Conservation (phyloP, 345 rosid genomes). For the Heritiera littoralis region DNA sequence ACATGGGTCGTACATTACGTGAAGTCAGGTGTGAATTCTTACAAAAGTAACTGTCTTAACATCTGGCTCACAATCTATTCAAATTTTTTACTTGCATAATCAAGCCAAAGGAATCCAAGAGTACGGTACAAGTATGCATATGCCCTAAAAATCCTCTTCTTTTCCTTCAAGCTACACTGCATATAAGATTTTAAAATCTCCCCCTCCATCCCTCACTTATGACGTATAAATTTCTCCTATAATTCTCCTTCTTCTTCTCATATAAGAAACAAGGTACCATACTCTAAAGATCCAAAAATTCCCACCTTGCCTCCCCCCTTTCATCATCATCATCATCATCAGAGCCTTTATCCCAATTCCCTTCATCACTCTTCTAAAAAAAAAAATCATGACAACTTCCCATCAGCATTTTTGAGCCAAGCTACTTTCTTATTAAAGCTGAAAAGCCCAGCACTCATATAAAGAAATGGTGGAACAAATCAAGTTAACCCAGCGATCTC, state of each 20-base stretch:
- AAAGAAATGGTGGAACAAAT: too few species aligned
- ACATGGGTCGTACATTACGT: not conserved
- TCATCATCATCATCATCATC: too few species aligned
- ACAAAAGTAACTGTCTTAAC: not conserved
- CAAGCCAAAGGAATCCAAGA: not conserved
- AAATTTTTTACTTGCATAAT: not conserved
- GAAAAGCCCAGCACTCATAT: not conserved
- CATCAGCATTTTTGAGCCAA: not conserved
- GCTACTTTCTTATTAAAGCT: not conserved
- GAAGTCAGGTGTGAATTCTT: not conserved
- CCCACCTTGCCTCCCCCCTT: not conserved
- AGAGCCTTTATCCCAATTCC: too few species aligned
- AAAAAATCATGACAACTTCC: not conserved
- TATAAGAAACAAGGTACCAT: not conserved
- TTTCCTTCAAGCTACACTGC: not conserved
- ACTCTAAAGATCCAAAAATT: not conserved
- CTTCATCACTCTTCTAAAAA: not conserved
- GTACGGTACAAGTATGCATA: not conserved
- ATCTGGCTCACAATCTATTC: not conserved
- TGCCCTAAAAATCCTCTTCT: not conserved
- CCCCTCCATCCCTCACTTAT: not conserved
- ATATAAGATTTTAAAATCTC: not conserved
- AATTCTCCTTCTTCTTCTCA: not conserved
- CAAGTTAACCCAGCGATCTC: not conserved
- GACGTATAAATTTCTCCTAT: not conserved